Percentiles rank a stretch among this genome's conserved stretches.
Conservation (phyloP, 2,329 filamentous ascomycete genomes). For the Colletotrichum liriopes region DNA sequence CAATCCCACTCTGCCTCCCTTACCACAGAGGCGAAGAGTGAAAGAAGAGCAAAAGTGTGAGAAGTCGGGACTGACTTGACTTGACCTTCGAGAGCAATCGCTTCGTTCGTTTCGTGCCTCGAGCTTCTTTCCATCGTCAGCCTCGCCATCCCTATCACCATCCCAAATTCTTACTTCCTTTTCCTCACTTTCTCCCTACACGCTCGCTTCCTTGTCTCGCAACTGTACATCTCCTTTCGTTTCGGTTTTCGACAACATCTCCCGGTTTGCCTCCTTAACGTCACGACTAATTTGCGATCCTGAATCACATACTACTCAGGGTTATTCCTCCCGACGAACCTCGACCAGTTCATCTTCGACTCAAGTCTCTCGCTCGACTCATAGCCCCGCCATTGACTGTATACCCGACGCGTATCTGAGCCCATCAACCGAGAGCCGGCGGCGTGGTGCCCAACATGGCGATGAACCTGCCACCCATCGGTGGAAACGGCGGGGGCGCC, state of each 20-base stretch:
- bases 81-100: constrained; percentile 3
- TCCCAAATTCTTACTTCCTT: constrained; percentile 2
- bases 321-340: neutral
- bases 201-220: constrained; percentile 36
- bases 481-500: constrained; percentile 69
- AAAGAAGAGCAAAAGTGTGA: constrained; percentile 11
- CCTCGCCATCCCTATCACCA: constrained; percentile 17
- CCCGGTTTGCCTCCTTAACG: constrained; percentile 3
- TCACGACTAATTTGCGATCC: constrained; percentile 34
- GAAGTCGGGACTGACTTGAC: constrained; percentile 15
- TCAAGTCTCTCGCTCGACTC: neutral
- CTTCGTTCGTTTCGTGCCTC: constrained; percentile 34
- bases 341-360: constrained; percentile 3
- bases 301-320: neutral
- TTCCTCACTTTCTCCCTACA: constrained; percentile 34
- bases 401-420: constrained; percentile 13
- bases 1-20: constrained; percentile 24
- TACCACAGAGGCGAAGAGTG: constrained; percentile 21
- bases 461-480: constrained; percentile 68
- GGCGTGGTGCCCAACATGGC: constrained; percentile 67
- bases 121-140: constrained; percentile 29
- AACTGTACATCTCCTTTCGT: constrained; percentile 32
- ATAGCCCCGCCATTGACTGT: constrained; percentile 10
- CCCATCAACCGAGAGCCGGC: constrained; percentile 19
- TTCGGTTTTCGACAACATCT: constrained; percentile 27